These are phyloP conservation scores for Cyclotella sp. DNA, from an alignment of 108 stramenopile species.

Conservation along the genomic window DNA sequence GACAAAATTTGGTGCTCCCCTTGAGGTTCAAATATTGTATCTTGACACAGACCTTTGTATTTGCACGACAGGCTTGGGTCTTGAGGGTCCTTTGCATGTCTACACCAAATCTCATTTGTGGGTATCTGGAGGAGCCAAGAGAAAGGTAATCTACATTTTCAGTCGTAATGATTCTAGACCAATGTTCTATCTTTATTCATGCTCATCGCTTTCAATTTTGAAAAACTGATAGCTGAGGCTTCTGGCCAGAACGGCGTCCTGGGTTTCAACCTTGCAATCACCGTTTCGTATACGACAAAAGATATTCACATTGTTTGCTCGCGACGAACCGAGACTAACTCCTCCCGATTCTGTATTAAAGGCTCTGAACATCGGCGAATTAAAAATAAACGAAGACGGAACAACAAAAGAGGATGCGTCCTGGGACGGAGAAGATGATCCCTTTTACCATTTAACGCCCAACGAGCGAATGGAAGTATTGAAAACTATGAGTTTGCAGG, in stretches of 20 bases:
- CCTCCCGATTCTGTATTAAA: slow-evolving; percentile 36
- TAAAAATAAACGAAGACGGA: slow-evolving; percentile 49
- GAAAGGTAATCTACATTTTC: slow-evolving; percentile 38
- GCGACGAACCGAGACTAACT: slow-evolving; percentile 14
- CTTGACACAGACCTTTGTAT: slow-evolving; percentile 68
- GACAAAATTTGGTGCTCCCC: slow-evolving; percentile 41
- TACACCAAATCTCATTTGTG: slow-evolving; percentile 67
- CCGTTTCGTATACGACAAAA: slow-evolving; percentile 49
- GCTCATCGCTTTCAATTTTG: not conserved
- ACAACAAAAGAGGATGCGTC: slow-evolving; percentile 52
- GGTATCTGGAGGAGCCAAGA: slow-evolving; percentile 40
- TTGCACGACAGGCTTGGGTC: slow-evolving; percentile 43
- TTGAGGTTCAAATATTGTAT: slow-evolving; percentile 62
- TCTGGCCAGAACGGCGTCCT: slow-evolving; percentile 34
- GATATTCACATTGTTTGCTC: slow-evolving; percentile 13
- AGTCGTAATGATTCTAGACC: not conserved
- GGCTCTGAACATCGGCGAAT: slow-evolving; percentile 53
- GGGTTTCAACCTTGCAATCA: slow-evolving; percentile 40
- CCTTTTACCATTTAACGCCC: slow-evolving; percentile 68
- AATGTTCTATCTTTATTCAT: not conserved
- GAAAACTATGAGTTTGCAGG: slow-evolving; percentile 62
- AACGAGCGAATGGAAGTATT: slow-evolving; percentile 61
- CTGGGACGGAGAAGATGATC: slow-evolving; percentile 72
- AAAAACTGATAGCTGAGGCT: slow-evolving; percentile 30
- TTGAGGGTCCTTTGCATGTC: slow-evolving; percentile 57